phyloP scores from a whole-genome alignment of 306 rosid species.

The Vigna mungo region DNA sequence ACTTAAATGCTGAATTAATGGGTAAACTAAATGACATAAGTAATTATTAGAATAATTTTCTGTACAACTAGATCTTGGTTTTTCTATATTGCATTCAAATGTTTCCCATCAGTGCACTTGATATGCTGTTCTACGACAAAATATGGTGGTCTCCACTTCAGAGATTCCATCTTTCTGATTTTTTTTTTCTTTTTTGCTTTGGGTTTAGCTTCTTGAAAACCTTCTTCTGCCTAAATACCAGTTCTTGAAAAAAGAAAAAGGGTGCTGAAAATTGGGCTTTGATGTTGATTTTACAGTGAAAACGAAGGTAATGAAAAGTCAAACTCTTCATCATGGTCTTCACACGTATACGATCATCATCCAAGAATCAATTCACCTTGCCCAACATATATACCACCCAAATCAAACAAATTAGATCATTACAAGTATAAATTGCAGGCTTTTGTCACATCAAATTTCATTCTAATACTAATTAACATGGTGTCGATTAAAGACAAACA shows the following conservation, averaged over 20 bases:
- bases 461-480: too few species aligned
- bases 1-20: too few species aligned
- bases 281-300: conserved; percentile 35
- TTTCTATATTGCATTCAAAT: conserved; percentile 7
- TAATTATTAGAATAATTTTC: too few species aligned
- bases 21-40: too few species aligned
- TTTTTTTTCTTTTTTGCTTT: not conserved
- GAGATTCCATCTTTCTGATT: not conserved
- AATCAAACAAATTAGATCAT: too few species aligned
- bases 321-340: conserved; percentile 18
- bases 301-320: conserved; percentile 32
- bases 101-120: conserved; percentile 6
- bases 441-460: too few species aligned
- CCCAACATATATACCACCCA: too few species aligned
- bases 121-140: conserved; percentile 9
- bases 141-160: not conserved
- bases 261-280: conserved; percentile 8
- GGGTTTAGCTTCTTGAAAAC: not conserved
- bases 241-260: not conserved
- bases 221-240: conserved; percentile 22
- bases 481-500: too few species aligned
- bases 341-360: not conserved
- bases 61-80: not conserved
- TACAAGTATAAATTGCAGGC: too few species aligned
- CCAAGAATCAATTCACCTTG: too few species aligned